Evolutionary conservation across 306 rosid species (phyloP).

Genomic region (Aeschynomene evenia): DNA sequence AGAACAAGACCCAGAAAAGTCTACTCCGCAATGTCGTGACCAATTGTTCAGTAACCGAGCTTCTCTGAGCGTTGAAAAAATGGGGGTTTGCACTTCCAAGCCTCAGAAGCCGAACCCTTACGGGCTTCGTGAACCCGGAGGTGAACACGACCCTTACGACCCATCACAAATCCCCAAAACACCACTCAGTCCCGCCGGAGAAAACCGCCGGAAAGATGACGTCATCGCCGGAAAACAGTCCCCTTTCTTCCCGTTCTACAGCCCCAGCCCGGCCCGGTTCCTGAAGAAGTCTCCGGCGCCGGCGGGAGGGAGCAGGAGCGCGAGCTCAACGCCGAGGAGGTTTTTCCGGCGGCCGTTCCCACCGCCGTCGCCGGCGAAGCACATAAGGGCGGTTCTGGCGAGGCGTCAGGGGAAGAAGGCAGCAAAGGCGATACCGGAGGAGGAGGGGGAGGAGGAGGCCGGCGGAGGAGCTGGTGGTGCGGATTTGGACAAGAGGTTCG

Average conservation of each 20-base stretch:
- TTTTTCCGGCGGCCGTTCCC: constrained; percentile 87
- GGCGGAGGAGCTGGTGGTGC: constrained; percentile 45
- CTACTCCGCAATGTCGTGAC: constrained; percentile 28
- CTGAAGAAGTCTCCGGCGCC: constrained; percentile 62
- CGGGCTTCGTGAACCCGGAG: constrained; percentile 43
- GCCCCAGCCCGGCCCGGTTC: constrained; percentile 84
- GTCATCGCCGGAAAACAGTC: constrained; percentile 53
- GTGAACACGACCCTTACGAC: constrained; percentile 9
- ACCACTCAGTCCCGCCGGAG: constrained; percentile 31
- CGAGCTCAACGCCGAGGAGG: constrained; percentile 80
- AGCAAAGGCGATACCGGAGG: constrained; percentile 74
- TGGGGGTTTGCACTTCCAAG: constrained; percentile 95
- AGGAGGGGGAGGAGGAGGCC: constrained; percentile 50
- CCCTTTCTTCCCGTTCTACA: constrained; percentile 86
- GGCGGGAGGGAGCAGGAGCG: constrained; percentile 47
- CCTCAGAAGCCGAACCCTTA: constrained; percentile 76
- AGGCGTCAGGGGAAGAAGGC: constrained; percentile 78
- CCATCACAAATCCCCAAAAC: constrained; percentile 56
- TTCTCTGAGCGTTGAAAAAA: constrained; percentile 43
- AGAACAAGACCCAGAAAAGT: constrained; percentile 22
- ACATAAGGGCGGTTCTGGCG: constrained; percentile 72
- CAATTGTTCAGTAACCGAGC: constrained; percentile 25
- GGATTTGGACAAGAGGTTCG: constrained; percentile 92
- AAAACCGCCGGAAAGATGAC: constrained; percentile 42
- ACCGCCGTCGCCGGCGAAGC: constrained; percentile 99